A percentile compares a stretch with the other conserved stretches of the same genome.
These are phyloP conservation scores for Dionaea muscipula DNA, from an alignment of 179 eudicot genomes.

Conservation along the genomic window DNA sequence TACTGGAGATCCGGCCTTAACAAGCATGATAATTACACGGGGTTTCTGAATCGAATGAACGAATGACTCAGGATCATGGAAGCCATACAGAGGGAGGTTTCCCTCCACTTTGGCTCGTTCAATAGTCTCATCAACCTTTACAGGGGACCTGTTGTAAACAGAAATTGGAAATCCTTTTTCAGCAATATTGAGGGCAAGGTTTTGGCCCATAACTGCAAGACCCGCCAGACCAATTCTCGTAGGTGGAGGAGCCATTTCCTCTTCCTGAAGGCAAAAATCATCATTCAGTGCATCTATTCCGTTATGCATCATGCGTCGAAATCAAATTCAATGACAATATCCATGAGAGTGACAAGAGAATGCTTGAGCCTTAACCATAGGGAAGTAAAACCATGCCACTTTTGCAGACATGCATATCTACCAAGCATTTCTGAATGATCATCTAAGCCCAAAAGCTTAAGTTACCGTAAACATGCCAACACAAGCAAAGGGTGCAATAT, in stretches of 20 bases:
- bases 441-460: no score
- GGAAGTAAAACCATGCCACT: no score
- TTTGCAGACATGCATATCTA: no score
- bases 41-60: slow-evolving; percentile 73
- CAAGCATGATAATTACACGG: slow-evolving; percentile 79
- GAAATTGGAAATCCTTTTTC: slow-evolving; percentile 86
- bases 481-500: no score
- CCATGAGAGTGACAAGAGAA: no score
- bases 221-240: slow-evolving; percentile 93
- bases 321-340: no score
- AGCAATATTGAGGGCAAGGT: slow-evolving; percentile 88
- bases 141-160: slow-evolving; percentile 70
- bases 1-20: slow-evolving; percentile 81
- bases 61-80: slow-evolving; percentile 65
- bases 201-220: slow-evolving; percentile 92
- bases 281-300: no score
- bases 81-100: slow-evolving; percentile 63
- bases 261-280: slow-evolving; percentile 6
- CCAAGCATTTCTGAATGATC: no score
- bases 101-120: slow-evolving; percentile 69
- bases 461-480: no score
- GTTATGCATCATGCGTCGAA: no score
- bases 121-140: slow-evolving; percentile 75
- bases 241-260: slow-evolving; percentile 32
- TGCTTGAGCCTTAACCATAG: no score